phyloP scores from a whole-genome alignment of 140 eudicot species.

The Ambrosia hybrid region DNA sequence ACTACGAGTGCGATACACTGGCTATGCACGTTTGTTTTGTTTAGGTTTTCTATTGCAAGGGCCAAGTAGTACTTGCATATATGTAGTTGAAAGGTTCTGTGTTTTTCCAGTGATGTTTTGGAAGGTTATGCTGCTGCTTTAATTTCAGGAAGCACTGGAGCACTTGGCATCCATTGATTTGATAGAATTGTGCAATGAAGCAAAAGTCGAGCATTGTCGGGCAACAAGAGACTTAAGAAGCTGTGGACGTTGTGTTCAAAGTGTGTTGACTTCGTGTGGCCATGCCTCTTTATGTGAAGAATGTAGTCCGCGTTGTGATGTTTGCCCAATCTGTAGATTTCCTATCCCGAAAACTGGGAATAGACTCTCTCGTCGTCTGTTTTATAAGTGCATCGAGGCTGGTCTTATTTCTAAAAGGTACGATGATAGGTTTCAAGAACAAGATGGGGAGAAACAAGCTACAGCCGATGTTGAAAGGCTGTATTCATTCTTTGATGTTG shows the following conservation, averaged over 20 bases:
- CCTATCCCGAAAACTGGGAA: slow-evolving; percentile 62
- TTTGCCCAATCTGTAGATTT: slow-evolving; percentile 83
- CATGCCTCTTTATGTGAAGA: slow-evolving; percentile 97
- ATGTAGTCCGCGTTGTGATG: slow-evolving; percentile 89
- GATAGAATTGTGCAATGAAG: slow-evolving; percentile 77
- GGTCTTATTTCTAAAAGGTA: slow-evolving; percentile 84
- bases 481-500: slow-evolving; percentile 82
- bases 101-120: not conserved
- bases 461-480: slow-evolving; percentile 82
- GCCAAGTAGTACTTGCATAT: not conserved
- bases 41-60: no score
- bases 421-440: slow-evolving; percentile 78
- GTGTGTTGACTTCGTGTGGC: slow-evolving; percentile 74
- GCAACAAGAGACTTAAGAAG: slow-evolving; percentile 97
- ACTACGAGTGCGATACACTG: no score
- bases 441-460: slow-evolving; percentile 56
- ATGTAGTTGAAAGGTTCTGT: slow-evolving; percentile 9
- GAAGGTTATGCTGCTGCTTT: slow-evolving; percentile 17
- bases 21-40: no score
- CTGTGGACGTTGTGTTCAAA: slow-evolving; percentile 81
- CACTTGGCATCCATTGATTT: slow-evolving; percentile 85
- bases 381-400: slow-evolving; percentile 87
- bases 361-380: slow-evolving; percentile 70
- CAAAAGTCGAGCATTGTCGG: slow-evolving; percentile 90
- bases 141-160: slow-evolving; percentile 70